These are phyloP conservation scores for Guyanaporus albipodus DNA, from an alignment of 768 basidiomycete genomes.

Conservation along the genomic window DNA sequence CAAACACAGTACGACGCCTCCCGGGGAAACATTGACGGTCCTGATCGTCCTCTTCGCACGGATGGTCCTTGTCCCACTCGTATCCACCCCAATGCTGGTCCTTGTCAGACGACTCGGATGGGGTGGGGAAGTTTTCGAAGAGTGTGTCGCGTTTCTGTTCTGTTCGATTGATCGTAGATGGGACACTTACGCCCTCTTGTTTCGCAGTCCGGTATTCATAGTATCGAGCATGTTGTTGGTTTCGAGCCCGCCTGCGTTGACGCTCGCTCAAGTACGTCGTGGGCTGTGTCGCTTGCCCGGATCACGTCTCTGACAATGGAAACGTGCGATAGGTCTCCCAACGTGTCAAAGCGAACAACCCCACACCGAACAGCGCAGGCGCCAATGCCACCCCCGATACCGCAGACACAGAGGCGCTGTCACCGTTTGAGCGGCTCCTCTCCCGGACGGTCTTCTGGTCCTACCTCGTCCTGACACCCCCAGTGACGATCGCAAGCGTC, in stretches of 20 bases:
- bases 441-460: constrained; percentile 91
- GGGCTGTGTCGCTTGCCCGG: constrained; percentile 23
- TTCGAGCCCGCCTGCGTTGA: constrained; percentile 76
- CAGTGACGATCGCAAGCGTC: constrained; percentile 74
- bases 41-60: constrained; percentile 76
- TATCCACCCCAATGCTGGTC: constrained; percentile 75
- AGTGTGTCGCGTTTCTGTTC: constrained; percentile 52
- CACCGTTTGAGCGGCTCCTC: constrained; percentile 79
- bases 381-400: not conserved
- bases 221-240: constrained; percentile 81
- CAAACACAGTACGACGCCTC: constrained; percentile 26
- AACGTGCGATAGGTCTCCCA: constrained; percentile 20
- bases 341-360: not conserved
- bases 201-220: constrained; percentile 75
- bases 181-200: not conserved
- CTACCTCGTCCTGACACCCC: constrained; percentile 85
- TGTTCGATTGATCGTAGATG: not conserved
- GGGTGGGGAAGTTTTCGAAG: constrained; percentile 53
- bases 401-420: constrained; percentile 1
- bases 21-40: constrained; percentile 80
- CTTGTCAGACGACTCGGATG: constrained; percentile 50
- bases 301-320: not conserved
- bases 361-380: not conserved
- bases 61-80: constrained; percentile 81
- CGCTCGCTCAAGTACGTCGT: constrained; percentile 50